A percentile compares a stretch with the other conserved stretches of the same genome.
phyloP scores from a whole-genome alignment of 345 rosid species.

The Dipteronia dyeriana region DNA sequence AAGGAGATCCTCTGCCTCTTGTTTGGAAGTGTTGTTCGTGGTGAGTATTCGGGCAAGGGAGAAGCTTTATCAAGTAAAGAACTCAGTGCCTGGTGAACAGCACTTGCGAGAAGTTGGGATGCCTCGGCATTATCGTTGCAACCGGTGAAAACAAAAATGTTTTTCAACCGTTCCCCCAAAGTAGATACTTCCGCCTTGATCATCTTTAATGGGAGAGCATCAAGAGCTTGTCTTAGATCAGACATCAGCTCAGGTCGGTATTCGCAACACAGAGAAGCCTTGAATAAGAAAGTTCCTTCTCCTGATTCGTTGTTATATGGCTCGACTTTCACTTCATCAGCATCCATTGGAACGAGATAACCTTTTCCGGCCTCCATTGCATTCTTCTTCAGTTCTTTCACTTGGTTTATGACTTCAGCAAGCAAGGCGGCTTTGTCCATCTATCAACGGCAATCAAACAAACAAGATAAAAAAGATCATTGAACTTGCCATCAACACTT shows the following conservation, averaged over 20 bases:
- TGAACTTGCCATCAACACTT: background rate
- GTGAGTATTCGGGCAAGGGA: constrained; percentile 39
- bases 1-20: constrained; percentile 48
- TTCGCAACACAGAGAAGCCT: constrained; percentile 59
- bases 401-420: constrained; percentile 54
- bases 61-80: constrained; percentile 51
- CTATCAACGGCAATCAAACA: constrained; percentile 23
- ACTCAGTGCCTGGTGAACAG: constrained; percentile 34
- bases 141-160: constrained; percentile 41
- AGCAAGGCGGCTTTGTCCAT: constrained; percentile 84
- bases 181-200: constrained; percentile 54
- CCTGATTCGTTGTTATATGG: constrained; percentile 17
- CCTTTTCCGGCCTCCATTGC: constrained; percentile 50
- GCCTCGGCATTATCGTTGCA: constrained; percentile 27
- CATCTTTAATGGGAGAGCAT: constrained; percentile 45
- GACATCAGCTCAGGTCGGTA: constrained; percentile 52
- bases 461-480: background rate
- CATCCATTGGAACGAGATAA: constrained; percentile 51
- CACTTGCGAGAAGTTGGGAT: constrained; percentile 21
- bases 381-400: constrained; percentile 51
- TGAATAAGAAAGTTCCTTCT: constrained; percentile 33
- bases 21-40: constrained; percentile 35
- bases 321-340: constrained; percentile 58
- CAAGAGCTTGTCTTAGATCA: constrained; percentile 51
- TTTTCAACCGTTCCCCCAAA: constrained; percentile 50